phyloP scores from a whole-genome alignment of 2,329 filamentous ascomycete species.

The Stagonosporopsis tanaceti region DNA sequence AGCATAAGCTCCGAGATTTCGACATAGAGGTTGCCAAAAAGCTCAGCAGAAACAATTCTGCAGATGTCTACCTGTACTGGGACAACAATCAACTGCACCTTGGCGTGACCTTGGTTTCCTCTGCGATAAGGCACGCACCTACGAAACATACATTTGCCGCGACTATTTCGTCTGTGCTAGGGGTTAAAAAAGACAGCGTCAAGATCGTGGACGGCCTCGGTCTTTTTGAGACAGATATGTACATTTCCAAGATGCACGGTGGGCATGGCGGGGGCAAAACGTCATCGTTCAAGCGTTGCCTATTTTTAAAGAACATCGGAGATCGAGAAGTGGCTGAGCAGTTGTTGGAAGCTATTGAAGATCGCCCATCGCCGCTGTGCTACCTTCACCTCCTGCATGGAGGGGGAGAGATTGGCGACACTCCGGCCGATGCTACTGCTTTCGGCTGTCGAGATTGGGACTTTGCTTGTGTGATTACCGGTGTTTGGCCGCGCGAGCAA shows the following conservation, averaged over 20 bases:
- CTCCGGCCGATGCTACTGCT: slow-evolving; percentile 58
- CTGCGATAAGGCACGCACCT: neutral
- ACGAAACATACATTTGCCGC: neutral
- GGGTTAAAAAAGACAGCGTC: neutral
- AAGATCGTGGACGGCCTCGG: slow-evolving; percentile 57
- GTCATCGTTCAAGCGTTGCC: slow-evolving; percentile 69
- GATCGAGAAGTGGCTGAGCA: slow-evolving; percentile 34
- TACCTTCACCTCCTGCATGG: neutral
- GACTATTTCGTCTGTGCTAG: neutral
- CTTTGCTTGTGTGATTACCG: slow-evolving; percentile 70
- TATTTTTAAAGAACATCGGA: slow-evolving; percentile 64
- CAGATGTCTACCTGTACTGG: neutral
- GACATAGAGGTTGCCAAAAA: neutral
- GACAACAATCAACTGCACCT: neutral
- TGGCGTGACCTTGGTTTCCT: neutral
- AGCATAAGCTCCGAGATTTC: neutral
- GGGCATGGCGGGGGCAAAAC: slow-evolving; percentile 67
- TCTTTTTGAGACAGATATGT: slow-evolving; percentile 68
- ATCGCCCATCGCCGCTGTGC: neutral
- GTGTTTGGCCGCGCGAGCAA: slow-evolving; percentile 65
- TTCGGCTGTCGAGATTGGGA: slow-evolving; percentile 71
- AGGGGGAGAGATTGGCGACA: slow-evolving; percentile 49
- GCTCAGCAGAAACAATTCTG: neutral
- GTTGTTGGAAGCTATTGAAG: neutral
- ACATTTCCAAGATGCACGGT: slow-evolving; percentile 67